A percentile compares a stretch with the other conserved stretches of the same genome.
These are phyloP conservation scores for Alternaria arborescens DNA, from an alignment of 2,329 filamentous ascomycete genomes.

Conservation along the genomic window DNA sequence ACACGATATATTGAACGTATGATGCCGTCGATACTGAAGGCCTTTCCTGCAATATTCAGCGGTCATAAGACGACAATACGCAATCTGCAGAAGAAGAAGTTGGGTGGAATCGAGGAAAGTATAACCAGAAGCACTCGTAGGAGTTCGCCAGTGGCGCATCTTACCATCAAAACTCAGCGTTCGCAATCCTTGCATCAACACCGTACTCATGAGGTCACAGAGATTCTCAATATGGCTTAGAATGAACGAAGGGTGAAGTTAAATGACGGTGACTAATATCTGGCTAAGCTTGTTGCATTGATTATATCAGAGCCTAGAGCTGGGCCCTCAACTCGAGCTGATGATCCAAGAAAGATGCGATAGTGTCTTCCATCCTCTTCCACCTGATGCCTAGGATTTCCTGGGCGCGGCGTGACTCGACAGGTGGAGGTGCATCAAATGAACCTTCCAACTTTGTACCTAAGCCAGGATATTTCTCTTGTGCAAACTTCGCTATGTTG, in stretches of 20 bases:
- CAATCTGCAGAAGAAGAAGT: too few species aligned
- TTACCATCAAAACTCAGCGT: too few species aligned
- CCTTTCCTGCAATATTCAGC: rapidly evolving
- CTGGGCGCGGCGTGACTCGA: slow-evolving; percentile 24
- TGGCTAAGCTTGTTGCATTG: neutral
- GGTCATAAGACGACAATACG: too few species aligned
- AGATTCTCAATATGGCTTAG: too few species aligned
- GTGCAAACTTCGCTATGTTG: slow-evolving; percentile 21
- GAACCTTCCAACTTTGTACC: slow-evolving; percentile 15
- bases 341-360: neutral
- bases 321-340: neutral
- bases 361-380: slow-evolving; percentile 18
- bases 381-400: slow-evolving; percentile 25
- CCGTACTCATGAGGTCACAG: too few species aligned
- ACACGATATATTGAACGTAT: too few species aligned
- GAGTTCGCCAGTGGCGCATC: too few species aligned
- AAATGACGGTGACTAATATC: neutral
- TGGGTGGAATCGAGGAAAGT: too few species aligned
- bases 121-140: too few species aligned
- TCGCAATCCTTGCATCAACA: too few species aligned
- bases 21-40: too few species aligned
- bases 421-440: slow-evolving; percentile 7
- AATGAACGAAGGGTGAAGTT: neutral
- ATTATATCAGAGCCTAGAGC: neutral
- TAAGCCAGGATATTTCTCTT: slow-evolving; percentile 23